Conservation (phyloP, 176 grass and related monocot genomes). For the Paspalum vaginatum region DNA sequence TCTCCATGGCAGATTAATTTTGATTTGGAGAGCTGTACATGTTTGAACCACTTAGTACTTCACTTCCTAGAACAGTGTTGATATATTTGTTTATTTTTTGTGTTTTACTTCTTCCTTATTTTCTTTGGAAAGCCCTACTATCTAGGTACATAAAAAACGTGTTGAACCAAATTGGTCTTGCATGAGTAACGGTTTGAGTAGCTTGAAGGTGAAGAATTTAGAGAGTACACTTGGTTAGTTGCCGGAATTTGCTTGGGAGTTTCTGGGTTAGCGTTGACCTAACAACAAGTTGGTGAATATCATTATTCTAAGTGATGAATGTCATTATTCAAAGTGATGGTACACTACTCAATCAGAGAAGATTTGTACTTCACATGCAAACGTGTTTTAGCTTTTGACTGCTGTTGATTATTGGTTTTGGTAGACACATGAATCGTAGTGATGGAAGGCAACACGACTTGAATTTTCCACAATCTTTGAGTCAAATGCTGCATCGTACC, state of each 20-base stretch:
- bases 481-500: background rate
- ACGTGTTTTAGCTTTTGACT: background rate
- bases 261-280: constrained; percentile 3
- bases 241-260: background rate
- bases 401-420: background rate
- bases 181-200: background rate
- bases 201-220: constrained; percentile 1
- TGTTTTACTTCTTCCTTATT: background rate
- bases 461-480: background rate
- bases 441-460: background rate
- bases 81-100: background rate
- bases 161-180: background rate
- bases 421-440: background rate
- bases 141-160: background rate
- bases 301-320: background rate
- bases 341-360: background rate
- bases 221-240: background rate
- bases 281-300: background rate
- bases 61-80: background rate
- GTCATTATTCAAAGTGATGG: background rate
- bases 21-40: background rate
- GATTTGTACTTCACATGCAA: background rate
- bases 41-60: background rate
- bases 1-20: background rate
- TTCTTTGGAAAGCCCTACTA: background rate